Base-by-base conservation (phyloP, 345 rosid species). In the Salix exigua region DNA sequence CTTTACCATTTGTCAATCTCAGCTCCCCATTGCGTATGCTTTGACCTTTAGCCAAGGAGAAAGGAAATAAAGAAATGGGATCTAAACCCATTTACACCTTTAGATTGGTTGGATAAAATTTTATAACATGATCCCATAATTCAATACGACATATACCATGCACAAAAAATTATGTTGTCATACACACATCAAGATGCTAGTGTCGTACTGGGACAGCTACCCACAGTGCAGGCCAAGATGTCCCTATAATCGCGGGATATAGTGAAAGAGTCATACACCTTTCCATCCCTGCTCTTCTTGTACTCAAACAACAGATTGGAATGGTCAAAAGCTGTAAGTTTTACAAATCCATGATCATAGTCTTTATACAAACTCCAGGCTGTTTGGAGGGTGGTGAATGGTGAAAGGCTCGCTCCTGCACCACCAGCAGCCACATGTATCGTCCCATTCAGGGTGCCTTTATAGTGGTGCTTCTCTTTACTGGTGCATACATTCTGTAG, bases 381-480 rank as follows among this genome's bases (percentile, higher is more conserved):
- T 1, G 91, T 91, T 50, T 83, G 79, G 2, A 88, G 69, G 23
- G 75, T 46, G 19, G 91, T 81, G 77, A 88, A 90, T 30, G 75
- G 73, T 30, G 90, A 73, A 53, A 90, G 89, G 71, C 83, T 66
- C 68, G 94, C 89, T 72, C 97, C 97, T 67, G 82, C 97, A 10
- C 94, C 94, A 53, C 97, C 97, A 12, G 91, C 93, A 67, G 88
- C 94, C 26, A 92, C 76, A 73, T 90, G 91, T 63, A 92, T 90
- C 4, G 97, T 92, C 2, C 97, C 94, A 42, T 88, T 88, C 42
- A 86, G 16, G 3, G 71, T 25, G 67, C 94, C 91, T 42, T 83
- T 86, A 37, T 88, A 90, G 73, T 74, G 42, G 4, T 19, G 71
- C 73, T 85, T 84, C 86, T 90, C 97, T 72, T 85, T 19, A 64